Conservation (phyloP, 257 asterid species). For the Euphrasia confusa region DNA sequence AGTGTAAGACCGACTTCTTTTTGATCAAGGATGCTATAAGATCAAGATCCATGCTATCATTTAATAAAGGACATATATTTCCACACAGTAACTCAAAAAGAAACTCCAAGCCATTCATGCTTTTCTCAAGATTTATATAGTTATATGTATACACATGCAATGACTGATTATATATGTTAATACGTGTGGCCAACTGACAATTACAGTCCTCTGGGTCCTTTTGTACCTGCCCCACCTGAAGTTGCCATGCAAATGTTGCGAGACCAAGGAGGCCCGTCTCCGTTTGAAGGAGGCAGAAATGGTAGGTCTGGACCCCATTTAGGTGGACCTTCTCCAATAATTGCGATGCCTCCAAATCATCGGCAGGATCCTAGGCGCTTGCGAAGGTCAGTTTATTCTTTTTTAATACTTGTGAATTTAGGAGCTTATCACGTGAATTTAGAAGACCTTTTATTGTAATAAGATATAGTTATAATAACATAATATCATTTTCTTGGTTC, state of each 20-base stretch:
- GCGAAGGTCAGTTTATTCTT: conserved; percentile 54
- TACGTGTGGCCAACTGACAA: conserved; percentile 8
- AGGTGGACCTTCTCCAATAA: conserved; percentile 66
- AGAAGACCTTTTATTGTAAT: too few relatives aligned
- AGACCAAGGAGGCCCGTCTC: conserved; percentile 87
- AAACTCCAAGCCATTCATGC: background rate
- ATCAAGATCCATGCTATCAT: background rate
- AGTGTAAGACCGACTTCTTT: background rate
- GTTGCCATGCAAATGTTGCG: conserved; percentile 97
- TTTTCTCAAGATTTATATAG: background rate
- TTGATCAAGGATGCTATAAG: background rate
- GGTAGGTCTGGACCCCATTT: conserved; percentile 67
- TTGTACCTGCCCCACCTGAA: conserved; percentile 98
- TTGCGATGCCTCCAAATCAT: conserved; percentile 66
- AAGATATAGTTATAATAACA: too few relatives aligned
- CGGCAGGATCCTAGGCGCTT: conserved; percentile 95
- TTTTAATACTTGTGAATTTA: background rate
- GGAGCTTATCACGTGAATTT: background rate
- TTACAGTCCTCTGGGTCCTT: conserved; percentile 93
- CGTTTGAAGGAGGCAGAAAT: conserved; percentile 82
- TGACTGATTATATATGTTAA: conserved; percentile 20
- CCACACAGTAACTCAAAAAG: background rate
- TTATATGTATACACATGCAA: background rate
- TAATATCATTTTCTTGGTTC: background rate
- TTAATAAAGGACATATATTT: background rate